Base-by-base conservation (phyloP, 2,329 filamentous ascomycete species). In the Neofusicoccum sp. region DNA sequence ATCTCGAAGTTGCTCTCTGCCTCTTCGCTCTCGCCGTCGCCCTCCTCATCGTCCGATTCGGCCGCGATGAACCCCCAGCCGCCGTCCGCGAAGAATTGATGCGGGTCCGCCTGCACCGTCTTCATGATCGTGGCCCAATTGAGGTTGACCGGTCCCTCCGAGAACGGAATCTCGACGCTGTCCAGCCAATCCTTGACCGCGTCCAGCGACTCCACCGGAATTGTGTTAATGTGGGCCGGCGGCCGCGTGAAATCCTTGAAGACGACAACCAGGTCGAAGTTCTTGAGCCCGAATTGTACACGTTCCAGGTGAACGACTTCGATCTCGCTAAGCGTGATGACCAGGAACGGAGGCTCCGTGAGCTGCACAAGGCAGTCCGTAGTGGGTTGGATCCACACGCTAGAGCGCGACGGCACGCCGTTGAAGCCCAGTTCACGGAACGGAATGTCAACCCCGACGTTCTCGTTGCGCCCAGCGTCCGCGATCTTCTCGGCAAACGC, bases 91-190 rank as follows among this genome's bases (percentile, higher is more conserved):
- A 97, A 99, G 85, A 99, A 99, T 68, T 89, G 86, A 73, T 99
- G 93, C 2, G 95, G 91, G 72, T 99, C 93, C 36, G 89, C 88
- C 20, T 90, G 93, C 28, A 99, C 93, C 0, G 95, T 99, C 83
- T 99, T 99, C 92, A 99, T 99, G 72, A 99, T 99, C 14, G 93
- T 96, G 9, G 90, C 89, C 95, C 95, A 99, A 82, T 98, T 98
- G 61, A 99, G 83, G 79, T 99, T 99, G 67, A 99, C 86, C 1
- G 93, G 95, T 61, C 95, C 95, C 76, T 99, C 96, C 11, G 87
- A 90, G 80, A 88, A 98, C 16, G 95, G 88, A 71, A 99, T 96
- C 71, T 99, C 93, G 49, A 95, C 93, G 1, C 89, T 93, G 76
- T 99, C 93, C 8, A 99, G 85, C 88, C 95, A 99, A 71, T 99